phyloP scores from a whole-genome alignment of 1,284 basidiomycete genomes.

The Trichosporon faecale region DNA sequence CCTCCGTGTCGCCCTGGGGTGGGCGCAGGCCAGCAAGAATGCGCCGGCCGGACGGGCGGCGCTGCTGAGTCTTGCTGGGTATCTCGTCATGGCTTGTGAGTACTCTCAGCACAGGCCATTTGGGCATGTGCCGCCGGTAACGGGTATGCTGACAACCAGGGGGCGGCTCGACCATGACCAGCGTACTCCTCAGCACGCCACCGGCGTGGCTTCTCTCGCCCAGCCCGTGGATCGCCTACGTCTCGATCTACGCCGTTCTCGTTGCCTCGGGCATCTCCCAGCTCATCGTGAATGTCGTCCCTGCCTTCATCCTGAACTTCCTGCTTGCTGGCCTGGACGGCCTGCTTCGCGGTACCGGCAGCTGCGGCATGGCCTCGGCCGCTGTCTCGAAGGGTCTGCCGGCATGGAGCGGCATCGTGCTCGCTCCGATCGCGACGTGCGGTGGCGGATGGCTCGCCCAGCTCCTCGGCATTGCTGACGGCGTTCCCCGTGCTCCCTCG shows the following conservation, averaged over 20 bases:
- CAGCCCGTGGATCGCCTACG: slow-evolving; percentile 43
- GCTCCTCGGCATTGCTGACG: slow-evolving; percentile 30
- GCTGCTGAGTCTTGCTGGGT: slow-evolving; percentile 44
- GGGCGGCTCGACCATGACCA: slow-evolving; percentile 43
- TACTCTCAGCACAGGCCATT: neutral
- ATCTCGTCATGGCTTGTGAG: slow-evolving; percentile 45
- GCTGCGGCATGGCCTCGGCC: neutral
- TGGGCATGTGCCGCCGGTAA: neutral
- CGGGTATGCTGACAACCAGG: slow-evolving; percentile 28
- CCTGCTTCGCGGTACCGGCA: slow-evolving; percentile 31
- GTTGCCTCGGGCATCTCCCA: slow-evolving; percentile 33
- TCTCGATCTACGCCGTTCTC: slow-evolving; percentile 34
- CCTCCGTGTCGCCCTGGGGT: slow-evolving; percentile 35
- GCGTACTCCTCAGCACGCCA: slow-evolving; percentile 39
- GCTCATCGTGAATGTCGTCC: slow-evolving; percentile 30
- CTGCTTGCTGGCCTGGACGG: slow-evolving; percentile 36
- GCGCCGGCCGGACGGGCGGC: slow-evolving; percentile 21
- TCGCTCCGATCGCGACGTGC: slow-evolving; percentile 37
- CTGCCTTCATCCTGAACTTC: slow-evolving; percentile 35
- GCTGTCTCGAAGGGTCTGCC: neutral
- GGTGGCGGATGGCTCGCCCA: slow-evolving; percentile 42
- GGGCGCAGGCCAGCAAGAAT: slow-evolving; percentile 32
- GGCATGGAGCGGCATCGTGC: slow-evolving; percentile 30
- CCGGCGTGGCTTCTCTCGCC: slow-evolving; percentile 46
- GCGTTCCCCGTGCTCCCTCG: slow-evolving; percentile 28